Evolutionary conservation across 2,329 filamentous ascomycete genomes (phyloP), one percentile per base, ranked within the genome.

Genomic region (Claviceps humidiphila): DNA sequence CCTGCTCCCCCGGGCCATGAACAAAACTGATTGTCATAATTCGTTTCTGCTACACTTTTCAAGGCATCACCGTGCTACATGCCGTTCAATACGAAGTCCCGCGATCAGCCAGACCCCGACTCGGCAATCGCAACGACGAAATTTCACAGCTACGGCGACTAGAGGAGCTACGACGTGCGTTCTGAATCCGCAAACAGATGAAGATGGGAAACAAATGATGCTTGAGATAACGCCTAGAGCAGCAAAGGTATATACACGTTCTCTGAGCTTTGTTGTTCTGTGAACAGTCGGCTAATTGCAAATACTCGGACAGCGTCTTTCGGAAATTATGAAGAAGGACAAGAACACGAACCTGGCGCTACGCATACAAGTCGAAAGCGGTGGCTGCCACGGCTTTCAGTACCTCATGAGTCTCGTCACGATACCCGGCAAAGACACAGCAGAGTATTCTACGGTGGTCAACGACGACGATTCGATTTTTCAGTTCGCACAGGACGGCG

Each of bases 361-460:
- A n/a, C 87, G 91, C 50, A 87, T 98, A 58, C 84, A 87, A 55
- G 90, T 98, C 54, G 89, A 95, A 64, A 89, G 85, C 53, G 93
- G 93, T 57, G 93, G 93, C 52, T 98, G 93, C 67, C 93, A 98
- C 69, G 93, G 93, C 49, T 98, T 98, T 68, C 93, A 98, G 66
- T 98, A 98, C 65, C 73, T 95, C 47, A 95, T 98, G 87, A 87
- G 84, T 16, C 76, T 97, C 4, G 84, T 88, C 2, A 80, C 78
- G 0, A 69, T 84, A 1, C 80, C 80, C 0, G 55, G 64, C 5
- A 60, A 65, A 47, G 64, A 65, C 16, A 55, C 65, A 0, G 60
- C 65, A 4, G 61, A 68, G 30, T 63, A 62, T 59, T 60, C 66
- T 6, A 61, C 69, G 1, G 58, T 64, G 5, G 59, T 76, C 6